Percentiles rank a stretch among this genome's conserved stretches.
These are phyloP conservation scores for Lactarius evosmus DNA, from an alignment of 768 basidiomycete species.

Conservation along the genomic window DNA sequence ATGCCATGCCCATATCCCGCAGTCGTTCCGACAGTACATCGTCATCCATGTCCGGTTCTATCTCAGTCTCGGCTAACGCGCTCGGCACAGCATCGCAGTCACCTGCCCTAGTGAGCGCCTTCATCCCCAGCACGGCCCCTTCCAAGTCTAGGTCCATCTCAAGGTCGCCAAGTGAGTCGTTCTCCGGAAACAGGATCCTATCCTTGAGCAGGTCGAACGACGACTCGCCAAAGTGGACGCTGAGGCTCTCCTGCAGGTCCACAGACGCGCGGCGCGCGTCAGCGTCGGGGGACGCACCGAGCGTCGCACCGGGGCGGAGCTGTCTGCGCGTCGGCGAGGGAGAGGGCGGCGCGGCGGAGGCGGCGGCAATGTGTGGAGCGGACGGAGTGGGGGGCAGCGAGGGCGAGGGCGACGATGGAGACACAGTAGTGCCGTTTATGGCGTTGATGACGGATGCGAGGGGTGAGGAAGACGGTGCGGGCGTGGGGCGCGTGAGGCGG, in stretches of 20 bases:
- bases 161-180: conserved; percentile 24
- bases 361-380: conserved; percentile 19
- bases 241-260: conserved; percentile 24
- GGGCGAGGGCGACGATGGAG: conserved; percentile 9
- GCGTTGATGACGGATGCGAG: conserved; percentile 28
- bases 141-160: conserved; percentile 16
- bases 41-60: conserved; percentile 10
- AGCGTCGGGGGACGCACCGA: neutral
- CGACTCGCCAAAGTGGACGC: conserved; percentile 26
- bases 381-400: conserved; percentile 11
- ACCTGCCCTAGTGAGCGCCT: neutral
- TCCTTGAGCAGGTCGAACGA: conserved; percentile 29
- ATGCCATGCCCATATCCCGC: conserved; percentile 15
- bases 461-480: conserved; percentile 30
- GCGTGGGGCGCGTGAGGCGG: conserved; percentile 33
- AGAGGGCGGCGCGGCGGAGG: conserved; percentile 19
- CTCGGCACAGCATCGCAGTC: neutral
- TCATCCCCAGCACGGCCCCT: neutral
- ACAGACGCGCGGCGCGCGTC: conserved; percentile 23
- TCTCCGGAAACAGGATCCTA: conserved; percentile 22
- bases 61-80: conserved; percentile 1
- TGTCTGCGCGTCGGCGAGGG: conserved; percentile 19
- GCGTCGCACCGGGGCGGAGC: conserved; percentile 8
- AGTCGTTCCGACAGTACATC: conserved; percentile 19
- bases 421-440: conserved; percentile 20